phyloP scores from a whole-genome alignment of 2,329 filamentous ascomycete genomes.

The Rhynchosporium agropyri region DNA sequence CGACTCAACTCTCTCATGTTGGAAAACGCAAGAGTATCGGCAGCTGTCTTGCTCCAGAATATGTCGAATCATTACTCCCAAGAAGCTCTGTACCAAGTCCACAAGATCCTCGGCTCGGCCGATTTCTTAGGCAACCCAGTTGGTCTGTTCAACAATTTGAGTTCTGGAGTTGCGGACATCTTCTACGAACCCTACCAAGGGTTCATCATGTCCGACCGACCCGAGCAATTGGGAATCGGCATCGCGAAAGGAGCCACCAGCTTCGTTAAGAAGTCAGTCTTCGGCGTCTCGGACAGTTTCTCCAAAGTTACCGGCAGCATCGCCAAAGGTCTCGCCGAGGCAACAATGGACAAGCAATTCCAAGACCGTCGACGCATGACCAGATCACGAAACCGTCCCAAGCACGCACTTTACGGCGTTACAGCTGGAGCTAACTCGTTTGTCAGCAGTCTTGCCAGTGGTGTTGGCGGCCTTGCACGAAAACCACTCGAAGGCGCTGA shows the following conservation, averaged over 20 bases:
- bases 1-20: slow-evolving; percentile 91
- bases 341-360: slow-evolving; percentile 97
- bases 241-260: slow-evolving; percentile 96
- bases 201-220: slow-evolving; percentile 91
- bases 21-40: slow-evolving; percentile 91
- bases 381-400: slow-evolving; percentile 87
- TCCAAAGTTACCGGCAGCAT: slow-evolving; percentile 97
- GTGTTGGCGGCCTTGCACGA: slow-evolving; percentile 87
- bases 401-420: slow-evolving; percentile 95
- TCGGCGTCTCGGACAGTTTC: slow-evolving; percentile 95
- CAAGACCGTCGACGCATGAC: slow-evolving; percentile 95
- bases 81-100: slow-evolving; percentile 92
- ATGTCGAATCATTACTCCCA: slow-evolving; percentile 95
- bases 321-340: slow-evolving; percentile 92
- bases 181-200: slow-evolving; percentile 99
- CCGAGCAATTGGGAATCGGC: slow-evolving; percentile 90
- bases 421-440: slow-evolving; percentile 95
- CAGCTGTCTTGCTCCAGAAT: slow-evolving; percentile 79
- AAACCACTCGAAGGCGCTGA: slow-evolving; percentile 96
- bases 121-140: slow-evolving; percentile 98
- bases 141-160: slow-evolving; percentile 96
- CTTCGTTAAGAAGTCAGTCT: slow-evolving; percentile 98
- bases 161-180: slow-evolving; percentile 94
- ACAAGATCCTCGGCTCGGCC: slow-evolving; percentile 94
- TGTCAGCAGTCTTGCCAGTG: slow-evolving; percentile 87